Base-by-base conservation (phyloP, 2,329 filamentous ascomycete species). In the Volutella citrinella region DNA sequence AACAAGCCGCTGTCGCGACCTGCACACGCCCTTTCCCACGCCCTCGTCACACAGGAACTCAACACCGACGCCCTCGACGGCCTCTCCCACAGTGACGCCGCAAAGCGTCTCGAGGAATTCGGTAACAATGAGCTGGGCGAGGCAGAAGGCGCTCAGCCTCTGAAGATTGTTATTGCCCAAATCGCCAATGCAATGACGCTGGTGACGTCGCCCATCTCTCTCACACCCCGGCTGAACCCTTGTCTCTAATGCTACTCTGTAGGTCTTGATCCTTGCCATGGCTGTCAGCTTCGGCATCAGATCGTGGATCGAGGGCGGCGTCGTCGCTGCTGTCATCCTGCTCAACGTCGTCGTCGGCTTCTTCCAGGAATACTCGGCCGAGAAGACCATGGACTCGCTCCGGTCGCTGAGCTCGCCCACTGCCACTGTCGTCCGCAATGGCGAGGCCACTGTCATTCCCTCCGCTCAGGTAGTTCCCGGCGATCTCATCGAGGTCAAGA, bases 161-260 rank as follows among this genome's bases (percentile, higher is more conserved):
- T 72, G 35, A 81, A 82, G 52, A 84, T 85, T 40, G 61, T 86
- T 15, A 64, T 84, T 30, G 68, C 73, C 19, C 81, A 86, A 52
- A 66, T 85, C 33, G 79, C 78, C 39, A 85, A 85, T 57, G 80
- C 80, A 11, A 76, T 85, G 75, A 84, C 77, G 45, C 57, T 85
- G 58, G 81, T 81, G 51, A 52, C 56, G 44, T 32, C 14, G 13
- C 18, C 22, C 31, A 46, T 29, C 21, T 12, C 9, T n/a, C 8
- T 20, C 31, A 34, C 27, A 35, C 32, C 26, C 29, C 13, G 14
- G 22, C 6, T 16, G 21, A n/a, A n/a, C n/a, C n/a, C n/a, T n/a
- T n/a, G n/a, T n/a, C n/a, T n/a, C n/a, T n/a, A n/a, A n/a, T n/a
- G 17, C 26, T 35, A 13, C 16, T 38, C 27, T 27, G n/a, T 44